Conservation (phyloP, 2,329 filamentous ascomycete species). For the Madurella fahalii region DNA sequence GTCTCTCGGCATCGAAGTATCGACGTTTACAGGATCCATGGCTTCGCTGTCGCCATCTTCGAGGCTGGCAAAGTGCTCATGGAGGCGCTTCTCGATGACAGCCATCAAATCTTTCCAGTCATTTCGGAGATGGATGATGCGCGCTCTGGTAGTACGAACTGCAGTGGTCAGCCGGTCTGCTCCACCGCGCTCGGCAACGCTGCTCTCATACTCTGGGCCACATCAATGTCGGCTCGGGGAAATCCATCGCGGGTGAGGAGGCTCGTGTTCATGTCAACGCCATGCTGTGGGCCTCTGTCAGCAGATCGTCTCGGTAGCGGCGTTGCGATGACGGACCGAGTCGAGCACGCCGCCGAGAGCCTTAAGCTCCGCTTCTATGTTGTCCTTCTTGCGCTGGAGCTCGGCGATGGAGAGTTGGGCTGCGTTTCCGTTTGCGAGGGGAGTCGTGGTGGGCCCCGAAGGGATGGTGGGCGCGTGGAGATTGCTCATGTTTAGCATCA, state of each 20-base stretch:
- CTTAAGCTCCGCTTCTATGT: slow-evolving; percentile 79
- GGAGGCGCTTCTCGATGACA: slow-evolving; percentile 77
- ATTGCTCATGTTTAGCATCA: slow-evolving; percentile 48
- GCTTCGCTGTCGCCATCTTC: slow-evolving; percentile 45
- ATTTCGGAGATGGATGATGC: slow-evolving; percentile 85
- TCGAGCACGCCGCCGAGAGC: slow-evolving; percentile 83
- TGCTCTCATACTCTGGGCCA: slow-evolving; percentile 72
- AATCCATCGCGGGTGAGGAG: slow-evolving; percentile 88
- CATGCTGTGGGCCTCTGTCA: slow-evolving; percentile 59
- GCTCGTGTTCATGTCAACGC: slow-evolving; percentile 85
- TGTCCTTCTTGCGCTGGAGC: slow-evolving; percentile 79
- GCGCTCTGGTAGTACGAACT: slow-evolving; percentile 90
- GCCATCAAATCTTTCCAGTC: slow-evolving; percentile 90
- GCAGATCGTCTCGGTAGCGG: not conserved
- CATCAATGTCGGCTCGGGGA: slow-evolving; percentile 87
- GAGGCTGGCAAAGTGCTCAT: slow-evolving; percentile 79
- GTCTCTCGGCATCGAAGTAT: slow-evolving; percentile 28
- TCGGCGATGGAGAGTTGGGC: slow-evolving; percentile 68
- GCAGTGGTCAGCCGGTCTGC: slow-evolving; percentile 17
- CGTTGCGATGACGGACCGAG: slow-evolving; percentile 56
- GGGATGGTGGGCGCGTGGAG: slow-evolving; percentile 58
- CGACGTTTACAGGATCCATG: slow-evolving; percentile 28
- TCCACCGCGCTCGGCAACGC: not conserved
- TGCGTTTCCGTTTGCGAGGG: slow-evolving; percentile 56
- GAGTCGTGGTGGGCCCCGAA: slow-evolving; percentile 69